Percentiles rank a stretch among this genome's conserved stretches.
phyloP scores from a whole-genome alignment of 2,329 filamentous ascomycete genomes.

The Ceratocystis colombiana region DNA sequence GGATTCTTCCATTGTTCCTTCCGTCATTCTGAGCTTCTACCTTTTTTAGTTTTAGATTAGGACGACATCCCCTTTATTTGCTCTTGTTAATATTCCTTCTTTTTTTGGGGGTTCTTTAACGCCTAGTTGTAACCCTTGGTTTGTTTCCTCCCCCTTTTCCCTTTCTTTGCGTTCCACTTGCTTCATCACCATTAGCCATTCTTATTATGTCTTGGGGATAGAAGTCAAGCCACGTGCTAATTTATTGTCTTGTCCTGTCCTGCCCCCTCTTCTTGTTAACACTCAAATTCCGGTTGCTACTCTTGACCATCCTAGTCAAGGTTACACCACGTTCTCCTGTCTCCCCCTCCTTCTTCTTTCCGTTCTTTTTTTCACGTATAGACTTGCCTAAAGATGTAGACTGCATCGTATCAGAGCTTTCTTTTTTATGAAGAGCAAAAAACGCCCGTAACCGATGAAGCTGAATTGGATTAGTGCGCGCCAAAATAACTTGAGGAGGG shows the following conservation, averaged over 20 bases:
- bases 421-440: background rate
- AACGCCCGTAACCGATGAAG: too few relatives aligned
- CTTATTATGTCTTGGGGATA: background rate
- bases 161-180: background rate
- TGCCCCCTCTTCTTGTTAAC: background rate
- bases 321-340: background rate
- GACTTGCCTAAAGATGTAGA: background rate
- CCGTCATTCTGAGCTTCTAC: background rate
- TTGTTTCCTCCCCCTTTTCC: background rate
- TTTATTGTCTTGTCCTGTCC: background rate
- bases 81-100: background rate
- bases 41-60: background rate
- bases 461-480: background rate
- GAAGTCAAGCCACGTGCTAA: background rate
- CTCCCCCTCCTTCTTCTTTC: background rate
- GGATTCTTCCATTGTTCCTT: slow-evolving; percentile 15
- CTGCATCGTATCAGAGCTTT: background rate
- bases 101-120: background rate
- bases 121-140: background rate
- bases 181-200: background rate
- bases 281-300: too few relatives aligned
- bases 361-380: background rate
- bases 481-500: background rate
- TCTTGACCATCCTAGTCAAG: background rate
- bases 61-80: background rate